Evolutionary conservation across 2,329 filamentous ascomycete species (phyloP), one percentile per base, ranked within the genome.

Genomic region (Hypoxylon sp.): DNA sequence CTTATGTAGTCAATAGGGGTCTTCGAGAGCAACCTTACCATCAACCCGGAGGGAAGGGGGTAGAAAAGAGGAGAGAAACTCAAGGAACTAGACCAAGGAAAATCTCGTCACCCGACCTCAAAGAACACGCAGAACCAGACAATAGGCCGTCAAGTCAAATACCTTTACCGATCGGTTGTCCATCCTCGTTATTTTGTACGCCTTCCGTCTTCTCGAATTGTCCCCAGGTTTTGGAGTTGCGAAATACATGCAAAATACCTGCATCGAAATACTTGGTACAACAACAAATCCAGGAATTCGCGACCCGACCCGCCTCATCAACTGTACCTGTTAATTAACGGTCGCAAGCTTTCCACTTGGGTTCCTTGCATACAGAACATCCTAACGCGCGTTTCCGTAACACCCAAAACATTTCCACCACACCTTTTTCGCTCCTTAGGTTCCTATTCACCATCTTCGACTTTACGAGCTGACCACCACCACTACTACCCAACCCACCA

Each of bases 281-380:
- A 68, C 65, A 36, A 60, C 45, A 52, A 67, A 67, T 43, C 46
- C 46, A 56, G 56, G 57, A 61, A 61, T 52, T 46, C 51, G 48
- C 63, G 62, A 41, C 45, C 57, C 50, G 55, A 60, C 45, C 36
- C 50, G 17, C 48, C 25, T 55, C 38, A n/a, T 60, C 36, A 11
- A 21, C 32, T 53, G 30, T 51, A 45, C 46, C 49, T 53, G 30
- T 19, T 50, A 50, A 41, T 51, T 17, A 51, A 60, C 56, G 46
- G 46, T 43, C 46, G 46, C 46, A 50, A 50, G 45, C 17, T 53
- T 60, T 66, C 55, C 28, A 34, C 51, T 36, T 11, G 60, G 60
- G 68, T 70, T 65, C 65, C 68, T 70, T 70, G 68, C 68, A 70
- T 53, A 52, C 56, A 58, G 48, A 49, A 56, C 46, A 65, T 38